Evolutionary conservation across 352 stramenopile species (phyloP), one percentile per base, ranked within the genome.

Genomic region (Globisporangium orthogonon): DNA sequence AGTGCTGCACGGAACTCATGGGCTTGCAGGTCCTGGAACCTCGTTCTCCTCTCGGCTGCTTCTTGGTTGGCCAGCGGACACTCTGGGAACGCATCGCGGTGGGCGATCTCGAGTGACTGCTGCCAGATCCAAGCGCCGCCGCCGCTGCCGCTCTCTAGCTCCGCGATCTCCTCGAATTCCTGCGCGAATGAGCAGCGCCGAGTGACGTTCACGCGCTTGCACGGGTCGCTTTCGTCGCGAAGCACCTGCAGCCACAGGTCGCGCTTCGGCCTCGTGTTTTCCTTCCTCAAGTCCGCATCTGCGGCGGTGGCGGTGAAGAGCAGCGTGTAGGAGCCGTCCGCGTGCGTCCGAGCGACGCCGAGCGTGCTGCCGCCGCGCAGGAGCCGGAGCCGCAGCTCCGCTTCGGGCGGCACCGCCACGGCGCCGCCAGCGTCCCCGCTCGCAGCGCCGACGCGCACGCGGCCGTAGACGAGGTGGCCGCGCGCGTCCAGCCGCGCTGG

Each of bases 301-400:
- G 40, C 23, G 23, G 23, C 23, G 23, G 23, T 23, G 23, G 23
- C 23, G 23, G 23, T 43, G 30, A 63, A 40, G 9, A 54, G 41
- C 35, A 63, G 47, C 28, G 49, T 59, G 39, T 59, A 63, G 0
- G 41, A 39, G 3, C 57, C 50, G 44, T 63, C 30, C 17, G 43
- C 50, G 52, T n/a, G 29, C 4, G 33, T 63, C 35, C 23, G 52
- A 4, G 41, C 50, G 35, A 35, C 15, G 40, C 49, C 51, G 15
- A 63, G 43, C 33, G 28, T 30, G 46, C 1, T 18, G 28, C 18
- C 35, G 29, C 52, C 33, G 14, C 52, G 18, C 33, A 49, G n/a
- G 6, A 63, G n/a, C 28, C 17, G 17, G 6, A 63, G n/a, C 28
- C 17, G 17, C 52, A 63, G 0, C n/a, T 58, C 33, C 4, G 35